Evolutionary conservation across 2,329 filamentous ascomycete species (phyloP).

Genomic region (Paraphoma sp.): DNA sequence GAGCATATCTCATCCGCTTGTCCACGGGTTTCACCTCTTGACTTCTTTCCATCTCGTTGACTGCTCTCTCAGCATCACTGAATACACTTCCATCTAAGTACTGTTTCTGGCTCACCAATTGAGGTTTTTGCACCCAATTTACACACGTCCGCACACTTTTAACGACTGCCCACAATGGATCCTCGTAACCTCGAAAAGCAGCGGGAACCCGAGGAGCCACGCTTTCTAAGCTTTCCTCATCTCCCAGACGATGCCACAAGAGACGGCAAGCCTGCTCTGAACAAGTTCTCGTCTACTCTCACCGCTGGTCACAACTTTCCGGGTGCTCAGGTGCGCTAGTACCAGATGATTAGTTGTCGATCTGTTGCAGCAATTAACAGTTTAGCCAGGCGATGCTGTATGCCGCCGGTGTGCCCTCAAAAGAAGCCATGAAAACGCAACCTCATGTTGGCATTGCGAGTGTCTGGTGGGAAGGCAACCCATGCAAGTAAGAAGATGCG

Average conservation of each 20-base stretch:
- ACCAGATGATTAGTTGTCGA: not conserved
- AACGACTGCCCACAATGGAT: slow-evolving; percentile 38
- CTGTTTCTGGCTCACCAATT: not conserved
- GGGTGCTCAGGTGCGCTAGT: slow-evolving; percentile 74
- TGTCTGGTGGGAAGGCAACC: slow-evolving; percentile 98
- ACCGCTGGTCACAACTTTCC: slow-evolving; percentile 90
- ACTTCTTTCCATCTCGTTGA: not conserved
- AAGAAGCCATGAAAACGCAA: slow-evolving; percentile 84
- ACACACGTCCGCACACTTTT: not conserved
- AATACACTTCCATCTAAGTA: not conserved
- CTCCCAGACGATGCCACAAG: slow-evolving; percentile 59
- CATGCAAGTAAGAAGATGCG: slow-evolving; percentile 76
- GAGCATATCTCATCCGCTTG: slow-evolving; percentile 26
- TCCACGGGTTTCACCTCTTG: slow-evolving; percentile 11
- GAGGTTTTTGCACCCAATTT: not conserved
- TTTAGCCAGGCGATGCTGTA: slow-evolving; percentile 85
- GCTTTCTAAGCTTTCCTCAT: slow-evolving; percentile 65
- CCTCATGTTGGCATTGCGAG: slow-evolving; percentile 91
- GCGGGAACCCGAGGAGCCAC: slow-evolving; percentile 46
- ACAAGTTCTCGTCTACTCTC: slow-evolving; percentile 83
- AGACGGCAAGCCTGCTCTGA: slow-evolving; percentile 72
- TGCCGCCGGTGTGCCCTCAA: slow-evolving; percentile 84
- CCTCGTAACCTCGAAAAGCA: slow-evolving; percentile 45
- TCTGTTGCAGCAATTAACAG: slow-evolving; percentile 6
- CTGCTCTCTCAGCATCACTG: not conserved